A percentile compares a stretch with the other conserved stretches of the same genome.
phyloP scores from a whole-genome alignment of 768 basidiomycete genomes.

The Agrocybe pediades region DNA sequence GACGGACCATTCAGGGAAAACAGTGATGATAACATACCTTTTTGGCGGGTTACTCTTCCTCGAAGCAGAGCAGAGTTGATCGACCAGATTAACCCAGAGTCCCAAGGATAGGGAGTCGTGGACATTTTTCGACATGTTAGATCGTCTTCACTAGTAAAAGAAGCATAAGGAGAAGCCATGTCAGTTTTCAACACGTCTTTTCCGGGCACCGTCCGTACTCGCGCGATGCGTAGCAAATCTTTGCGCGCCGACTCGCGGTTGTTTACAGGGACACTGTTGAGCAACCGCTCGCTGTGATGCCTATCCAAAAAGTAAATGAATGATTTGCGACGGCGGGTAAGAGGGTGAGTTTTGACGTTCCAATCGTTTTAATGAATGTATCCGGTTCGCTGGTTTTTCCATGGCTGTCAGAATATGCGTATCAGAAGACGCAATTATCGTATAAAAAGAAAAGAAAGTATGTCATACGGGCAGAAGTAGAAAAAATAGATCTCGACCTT shows the following conservation, averaged over 20 bases:
- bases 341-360: neutral
- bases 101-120: constrained; percentile 15
- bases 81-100: constrained; percentile 13
- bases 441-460: neutral
- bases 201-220: no score
- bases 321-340: no score
- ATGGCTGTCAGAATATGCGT: neutral
- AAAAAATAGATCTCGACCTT: neutral
- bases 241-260: no score
- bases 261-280: no score
- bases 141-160: constrained; percentile 13
- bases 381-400: neutral
- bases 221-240: no score
- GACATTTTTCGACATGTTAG: constrained; percentile 7
- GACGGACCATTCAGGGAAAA: constrained; percentile 15
- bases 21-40: constrained; percentile 13
- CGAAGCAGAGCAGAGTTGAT: constrained; percentile 18
- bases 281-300: no score
- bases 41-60: constrained; percentile 2
- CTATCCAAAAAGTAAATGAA: no score
- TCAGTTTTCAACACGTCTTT: no score
- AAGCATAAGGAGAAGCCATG: constrained; percentile 5
- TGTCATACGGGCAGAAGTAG: neutral
- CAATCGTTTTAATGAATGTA: neutral
- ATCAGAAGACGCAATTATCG: neutral